A percentile compares a stretch with the other conserved stretches of the same genome.
These are phyloP conservation scores for Paracoccidioides brasiliensis DNA, from an alignment of 2,329 filamentous ascomycete species.

Conservation along the genomic window DNA sequence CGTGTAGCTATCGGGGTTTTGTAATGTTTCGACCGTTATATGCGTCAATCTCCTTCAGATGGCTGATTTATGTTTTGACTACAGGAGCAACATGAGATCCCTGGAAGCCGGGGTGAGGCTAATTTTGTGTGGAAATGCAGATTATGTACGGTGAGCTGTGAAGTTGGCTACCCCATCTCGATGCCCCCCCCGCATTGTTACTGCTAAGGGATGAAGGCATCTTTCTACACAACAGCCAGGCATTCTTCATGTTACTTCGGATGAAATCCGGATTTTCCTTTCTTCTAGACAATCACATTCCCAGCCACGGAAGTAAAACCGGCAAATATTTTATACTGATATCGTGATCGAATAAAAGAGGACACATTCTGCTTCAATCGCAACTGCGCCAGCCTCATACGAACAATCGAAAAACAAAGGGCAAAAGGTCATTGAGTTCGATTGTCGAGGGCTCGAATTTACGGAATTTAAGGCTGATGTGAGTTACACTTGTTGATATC, in stretches of 20 bases:
- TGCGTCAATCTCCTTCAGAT: not conserved
- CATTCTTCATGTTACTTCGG: not conserved
- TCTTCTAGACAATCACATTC: not conserved
- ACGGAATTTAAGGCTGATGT: constrained; percentile 83
- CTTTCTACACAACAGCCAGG: not conserved
- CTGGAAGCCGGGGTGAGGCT: constrained; percentile 84
- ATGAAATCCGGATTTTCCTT: not conserved
- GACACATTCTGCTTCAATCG: constrained; percentile 61
- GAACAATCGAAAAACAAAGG: constrained; percentile 41
- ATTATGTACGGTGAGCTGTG: constrained; percentile 67
- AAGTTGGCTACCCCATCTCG: not conserved
- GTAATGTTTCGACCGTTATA: not conserved
- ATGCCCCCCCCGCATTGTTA: not conserved
- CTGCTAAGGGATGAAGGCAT: not conserved
- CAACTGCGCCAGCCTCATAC: constrained; percentile 59
- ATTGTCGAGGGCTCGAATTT: constrained; percentile 90
- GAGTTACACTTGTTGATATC: constrained; percentile 16
- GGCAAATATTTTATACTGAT: not conserved
- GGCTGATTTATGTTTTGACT: constrained; percentile 2
- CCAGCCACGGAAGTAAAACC: not conserved
- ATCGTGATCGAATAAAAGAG: constrained; percentile 16
- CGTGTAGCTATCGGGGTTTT: not conserved
- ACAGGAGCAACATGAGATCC: constrained; percentile 80
- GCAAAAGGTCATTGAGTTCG: constrained; percentile 75
- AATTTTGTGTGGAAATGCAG: constrained; percentile 99